Conservation (phyloP, 2,329 filamentous ascomycete species). For the Hymenotorrendiella dingleyae region DNA sequence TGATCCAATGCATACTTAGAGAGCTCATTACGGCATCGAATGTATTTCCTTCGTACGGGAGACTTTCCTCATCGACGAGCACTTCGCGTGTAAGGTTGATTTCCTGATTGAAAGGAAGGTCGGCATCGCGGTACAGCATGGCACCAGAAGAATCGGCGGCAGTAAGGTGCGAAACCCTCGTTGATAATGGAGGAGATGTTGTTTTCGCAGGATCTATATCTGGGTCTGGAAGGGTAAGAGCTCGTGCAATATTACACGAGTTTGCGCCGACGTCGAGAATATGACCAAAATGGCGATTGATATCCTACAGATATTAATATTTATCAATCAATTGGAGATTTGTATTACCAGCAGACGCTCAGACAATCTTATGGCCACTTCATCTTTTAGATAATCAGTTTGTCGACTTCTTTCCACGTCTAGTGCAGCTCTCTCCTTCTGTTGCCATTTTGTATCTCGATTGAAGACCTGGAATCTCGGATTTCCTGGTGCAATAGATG, state of each 20-base stretch:
- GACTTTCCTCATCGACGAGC: conserved; percentile 64
- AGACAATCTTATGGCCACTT: conserved; percentile 77
- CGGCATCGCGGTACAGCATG: conserved; percentile 74
- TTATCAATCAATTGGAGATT: conserved; percentile 6
- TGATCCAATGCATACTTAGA: conserved; percentile 92
- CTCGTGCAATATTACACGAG: conserved; percentile 86
- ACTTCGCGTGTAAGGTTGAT: conserved; percentile 70
- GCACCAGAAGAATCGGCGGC: conserved; percentile 75
- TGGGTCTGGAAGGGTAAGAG: conserved; percentile 65
- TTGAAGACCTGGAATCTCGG: conserved; percentile 90
- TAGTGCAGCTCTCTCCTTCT: conserved; percentile 78
- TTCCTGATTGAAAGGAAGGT: conserved; percentile 66
- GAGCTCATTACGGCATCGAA: conserved; percentile 92
- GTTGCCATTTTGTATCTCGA: conserved; percentile 76
- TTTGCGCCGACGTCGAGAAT: conserved; percentile 93
- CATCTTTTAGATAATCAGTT: conserved; percentile 89
- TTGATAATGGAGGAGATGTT: conserved; percentile 58
- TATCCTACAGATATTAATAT: conserved; percentile 55
- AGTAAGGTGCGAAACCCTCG: conserved; percentile 66
- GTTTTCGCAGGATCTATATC: conserved; percentile 51
- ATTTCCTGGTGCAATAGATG: conserved; percentile 69
- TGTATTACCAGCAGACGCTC: conserved; percentile 70
- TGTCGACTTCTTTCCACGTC: conserved; percentile 67
- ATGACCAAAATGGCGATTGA: conserved; percentile 78
- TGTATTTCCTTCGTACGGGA: conserved; percentile 68